phyloP scores from a whole-genome alignment of 2,329 filamentous ascomycete genomes.

The Ophiostoma piceae region DNA sequence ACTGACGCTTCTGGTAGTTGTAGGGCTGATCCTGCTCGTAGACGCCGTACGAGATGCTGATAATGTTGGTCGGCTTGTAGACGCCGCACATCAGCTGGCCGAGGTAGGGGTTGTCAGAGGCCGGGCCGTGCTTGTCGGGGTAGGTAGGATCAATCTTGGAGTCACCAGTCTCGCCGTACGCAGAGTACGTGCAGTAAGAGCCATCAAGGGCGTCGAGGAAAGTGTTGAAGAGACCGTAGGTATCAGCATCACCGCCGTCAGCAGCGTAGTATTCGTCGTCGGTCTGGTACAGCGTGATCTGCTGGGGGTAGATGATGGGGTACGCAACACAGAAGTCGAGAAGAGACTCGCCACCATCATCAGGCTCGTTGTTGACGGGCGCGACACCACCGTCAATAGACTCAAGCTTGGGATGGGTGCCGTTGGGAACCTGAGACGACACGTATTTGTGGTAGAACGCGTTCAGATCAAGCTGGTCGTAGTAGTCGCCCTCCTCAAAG shows the following conservation, averaged over 20 bases:
- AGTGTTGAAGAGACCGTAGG: constrained; percentile 31
- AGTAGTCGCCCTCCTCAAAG: constrained; percentile 31
- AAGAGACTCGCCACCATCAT: constrained; percentile 36
- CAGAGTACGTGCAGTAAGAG: constrained; percentile 46
- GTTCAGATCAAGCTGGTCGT: constrained; percentile 31
- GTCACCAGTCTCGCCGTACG: constrained; percentile 45
- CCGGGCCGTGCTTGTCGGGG: constrained; percentile 30
- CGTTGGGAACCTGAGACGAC: constrained; percentile 27
- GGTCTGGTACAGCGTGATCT: constrained; percentile 33
- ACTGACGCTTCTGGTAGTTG: constrained; percentile 49
- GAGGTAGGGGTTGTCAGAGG: constrained; percentile 41
- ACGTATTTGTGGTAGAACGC: constrained; percentile 27
- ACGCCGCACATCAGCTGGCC: constrained; percentile 38
- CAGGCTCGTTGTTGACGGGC: constrained; percentile 4
- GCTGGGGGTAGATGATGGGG: constrained; percentile 49
- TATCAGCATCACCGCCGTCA: constrained; percentile 26
- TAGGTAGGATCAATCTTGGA: constrained; percentile 36
- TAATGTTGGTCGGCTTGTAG: constrained; percentile 49
- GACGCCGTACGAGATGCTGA: constrained; percentile 53
- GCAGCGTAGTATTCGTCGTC: constrained; percentile 33
- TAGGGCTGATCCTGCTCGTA: constrained; percentile 49
- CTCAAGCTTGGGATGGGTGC: constrained; percentile 30
- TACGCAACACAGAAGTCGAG: constrained; percentile 47
- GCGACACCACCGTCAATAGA: constrained; percentile 30
- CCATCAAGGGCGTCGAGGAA: constrained; percentile 48